These are phyloP conservation scores for Metschnikowia lochheadii DNA, from an alignment of 805 yeast genomes.

Conservation along the genomic window DNA sequence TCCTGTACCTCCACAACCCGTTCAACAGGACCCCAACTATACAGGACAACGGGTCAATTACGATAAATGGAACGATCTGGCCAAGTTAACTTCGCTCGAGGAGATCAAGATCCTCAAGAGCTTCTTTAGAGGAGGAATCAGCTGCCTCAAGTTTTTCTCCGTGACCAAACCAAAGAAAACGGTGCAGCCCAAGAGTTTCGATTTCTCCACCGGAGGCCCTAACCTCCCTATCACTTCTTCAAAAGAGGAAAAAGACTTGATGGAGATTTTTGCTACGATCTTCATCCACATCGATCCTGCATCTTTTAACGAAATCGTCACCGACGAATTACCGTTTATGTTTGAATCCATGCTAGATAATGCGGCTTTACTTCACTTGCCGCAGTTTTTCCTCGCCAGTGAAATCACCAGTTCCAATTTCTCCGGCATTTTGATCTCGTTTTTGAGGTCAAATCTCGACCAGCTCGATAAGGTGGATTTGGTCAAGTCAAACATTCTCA, in stretches of 20 bases:
- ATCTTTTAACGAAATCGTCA: slow-evolving; percentile 88
- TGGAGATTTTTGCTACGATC: slow-evolving; percentile 93
- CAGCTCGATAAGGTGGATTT: slow-evolving; percentile 79
- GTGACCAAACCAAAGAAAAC: slow-evolving; percentile 48
- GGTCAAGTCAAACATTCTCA: slow-evolving; percentile 72
- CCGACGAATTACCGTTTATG: slow-evolving; percentile 70
- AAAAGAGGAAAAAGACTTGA: slow-evolving; percentile 88
- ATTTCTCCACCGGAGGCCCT: slow-evolving; percentile 72
- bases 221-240: slow-evolving; percentile 81
- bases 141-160: slow-evolving; percentile 73
- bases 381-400: slow-evolving; percentile 89
- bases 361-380: slow-evolving; percentile 82
- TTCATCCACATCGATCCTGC: slow-evolving; percentile 94
- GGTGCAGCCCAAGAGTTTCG: slow-evolving; percentile 34
- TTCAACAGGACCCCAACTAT: slow-evolving; percentile 41
- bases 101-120: slow-evolving; percentile 74
- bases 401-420: slow-evolving; percentile 93
- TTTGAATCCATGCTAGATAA: slow-evolving; percentile 77
- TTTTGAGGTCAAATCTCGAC: slow-evolving; percentile 66
- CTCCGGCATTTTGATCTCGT: slow-evolving; percentile 75
- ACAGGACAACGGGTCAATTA: slow-evolving; percentile 37
- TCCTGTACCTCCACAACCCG: slow-evolving; percentile 48
- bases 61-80: slow-evolving; percentile 76
- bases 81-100: slow-evolving; percentile 77
- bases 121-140: slow-evolving; percentile 78